Evolutionary conservation across 2,329 filamentous ascomycete species (phyloP).

Genomic region (Graphium sp.): DNA sequence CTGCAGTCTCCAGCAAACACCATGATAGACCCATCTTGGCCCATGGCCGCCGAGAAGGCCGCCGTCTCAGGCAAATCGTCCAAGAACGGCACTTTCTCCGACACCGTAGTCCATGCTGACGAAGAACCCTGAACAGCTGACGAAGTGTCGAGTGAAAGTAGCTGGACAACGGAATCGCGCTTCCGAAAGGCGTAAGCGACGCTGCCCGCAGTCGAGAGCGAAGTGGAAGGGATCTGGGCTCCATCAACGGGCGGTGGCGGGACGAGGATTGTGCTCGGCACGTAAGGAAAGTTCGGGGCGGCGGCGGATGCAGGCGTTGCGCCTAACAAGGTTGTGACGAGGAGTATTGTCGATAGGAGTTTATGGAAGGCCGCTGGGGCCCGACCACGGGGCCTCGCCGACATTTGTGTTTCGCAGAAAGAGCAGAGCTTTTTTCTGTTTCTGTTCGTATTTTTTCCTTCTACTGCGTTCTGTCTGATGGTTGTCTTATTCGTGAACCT

Average conservation of each 20-base stretch:
- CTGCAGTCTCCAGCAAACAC: conserved; percentile 63
- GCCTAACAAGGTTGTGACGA: background rate
- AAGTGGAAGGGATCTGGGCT: too few relatives aligned
- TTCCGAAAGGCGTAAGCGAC: conserved; percentile 55
- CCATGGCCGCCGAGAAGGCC: conserved; percentile 52
- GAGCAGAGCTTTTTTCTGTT: too few relatives aligned
- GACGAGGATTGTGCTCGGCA: conserved; percentile 56
- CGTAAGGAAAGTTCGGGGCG: conserved; percentile 50
- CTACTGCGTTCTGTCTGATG: too few relatives aligned
- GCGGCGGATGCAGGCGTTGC: conserved; percentile 8
- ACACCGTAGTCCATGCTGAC: conserved; percentile 30
- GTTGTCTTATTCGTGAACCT: too few relatives aligned
- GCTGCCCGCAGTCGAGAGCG: conserved; percentile 16
- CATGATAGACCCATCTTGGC: conserved; percentile 50
- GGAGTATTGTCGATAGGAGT: too few relatives aligned
- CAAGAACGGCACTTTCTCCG: conserved; percentile 46
- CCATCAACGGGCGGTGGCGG: conserved; percentile 25
- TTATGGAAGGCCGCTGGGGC: too few relatives aligned
- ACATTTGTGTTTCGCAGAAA: too few relatives aligned
- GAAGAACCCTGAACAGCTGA: too few relatives aligned
- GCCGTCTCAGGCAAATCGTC: conserved; percentile 23
- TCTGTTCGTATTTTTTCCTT: too few relatives aligned
- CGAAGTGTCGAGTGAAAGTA: conserved; percentile 44
- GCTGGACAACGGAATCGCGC: conserved; percentile 22
- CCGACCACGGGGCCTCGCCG: too few relatives aligned